Conservation (phyloP, 2,329 filamentous ascomycete genomes). For the Phialocephala subalpina region DNA sequence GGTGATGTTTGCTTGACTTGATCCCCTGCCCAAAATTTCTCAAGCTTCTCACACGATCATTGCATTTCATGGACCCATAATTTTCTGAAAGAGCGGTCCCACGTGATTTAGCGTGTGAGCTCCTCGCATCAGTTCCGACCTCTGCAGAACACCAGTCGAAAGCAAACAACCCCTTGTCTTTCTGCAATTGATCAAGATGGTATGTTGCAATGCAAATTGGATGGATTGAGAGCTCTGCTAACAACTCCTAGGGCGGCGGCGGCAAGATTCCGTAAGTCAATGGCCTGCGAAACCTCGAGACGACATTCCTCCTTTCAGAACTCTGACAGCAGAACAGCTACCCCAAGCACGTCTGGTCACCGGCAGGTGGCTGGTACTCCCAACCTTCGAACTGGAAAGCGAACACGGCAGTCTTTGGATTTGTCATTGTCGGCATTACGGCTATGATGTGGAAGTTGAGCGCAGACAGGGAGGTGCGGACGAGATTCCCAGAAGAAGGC, state of each 20-base stretch:
- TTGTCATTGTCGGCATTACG: conserved; percentile 72
- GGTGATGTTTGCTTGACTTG: conserved; percentile 20
- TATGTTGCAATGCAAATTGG: conserved; percentile 46
- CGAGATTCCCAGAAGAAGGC: conserved; percentile 77
- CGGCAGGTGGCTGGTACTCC: conserved; percentile 95
- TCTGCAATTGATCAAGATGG: conserved; percentile 61
- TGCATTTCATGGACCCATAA: conserved; percentile 3
- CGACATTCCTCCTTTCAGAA: conserved; percentile 27
- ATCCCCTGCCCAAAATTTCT: conserved; percentile 36
- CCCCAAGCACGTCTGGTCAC: conserved; percentile 99
- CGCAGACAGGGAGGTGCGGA: conserved; percentile 75
- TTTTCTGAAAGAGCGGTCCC: neutral
- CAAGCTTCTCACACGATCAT: conserved; percentile 29
- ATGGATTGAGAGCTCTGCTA: conserved; percentile 45
- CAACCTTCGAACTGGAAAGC: conserved; percentile 94
- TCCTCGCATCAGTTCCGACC: conserved; percentile 30
- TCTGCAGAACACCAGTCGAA: conserved; percentile 24
- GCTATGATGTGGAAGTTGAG: conserved; percentile 76
- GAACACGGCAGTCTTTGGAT: conserved; percentile 83
- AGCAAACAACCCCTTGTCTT: conserved; percentile 23
- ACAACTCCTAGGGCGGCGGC: conserved; percentile 74
- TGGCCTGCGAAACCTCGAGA: conserved; percentile 24
- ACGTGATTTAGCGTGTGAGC: conserved; percentile 22
- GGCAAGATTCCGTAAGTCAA: conserved; percentile 73
- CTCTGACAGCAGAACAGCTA: conserved; percentile 64